A percentile compares a stretch with the other conserved stretches of the same genome.
Evolutionary conservation across 768 basidiomycete species (phyloP).

Genomic region (Lactifluus piperatus): DNA sequence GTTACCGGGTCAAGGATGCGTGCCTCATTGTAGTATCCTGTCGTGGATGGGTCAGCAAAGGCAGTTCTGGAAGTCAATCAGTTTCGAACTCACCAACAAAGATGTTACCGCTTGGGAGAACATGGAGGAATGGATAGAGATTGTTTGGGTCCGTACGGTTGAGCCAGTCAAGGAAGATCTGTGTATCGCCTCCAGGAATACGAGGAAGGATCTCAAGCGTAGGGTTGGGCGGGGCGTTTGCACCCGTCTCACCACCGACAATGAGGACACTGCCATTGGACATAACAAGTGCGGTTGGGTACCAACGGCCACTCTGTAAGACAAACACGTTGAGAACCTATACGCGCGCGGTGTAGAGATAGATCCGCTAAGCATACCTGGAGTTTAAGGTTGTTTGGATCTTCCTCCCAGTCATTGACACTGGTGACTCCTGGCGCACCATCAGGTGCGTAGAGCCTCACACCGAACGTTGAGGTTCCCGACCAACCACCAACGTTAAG

Average conservation of each 20-base stretch:
- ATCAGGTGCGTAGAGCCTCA: slow-evolving; percentile 65
- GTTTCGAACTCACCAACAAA: slow-evolving; percentile 52
- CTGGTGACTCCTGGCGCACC: slow-evolving; percentile 60
- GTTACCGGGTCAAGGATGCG: slow-evolving; percentile 60
- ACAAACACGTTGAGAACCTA: neutral
- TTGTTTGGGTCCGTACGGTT: slow-evolving; percentile 71
- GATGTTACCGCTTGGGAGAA: slow-evolving; percentile 60
- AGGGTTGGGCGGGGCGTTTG: slow-evolving; percentile 56
- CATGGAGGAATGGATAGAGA: slow-evolving; percentile 67
- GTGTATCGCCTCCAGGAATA: slow-evolving; percentile 53
- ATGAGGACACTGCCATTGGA: slow-evolving; percentile 68
- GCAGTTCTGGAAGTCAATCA: neutral
- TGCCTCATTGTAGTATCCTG: slow-evolving; percentile 72
- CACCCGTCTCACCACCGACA: slow-evolving; percentile 67
- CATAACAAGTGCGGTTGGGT: slow-evolving; percentile 60
- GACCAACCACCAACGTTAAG: slow-evolving; percentile 70
- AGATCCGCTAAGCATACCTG: slow-evolving; percentile 37
- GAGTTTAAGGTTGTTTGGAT: slow-evolving; percentile 43
- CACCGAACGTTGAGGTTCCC: slow-evolving; percentile 57
- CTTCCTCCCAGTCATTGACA: slow-evolving; percentile 77
- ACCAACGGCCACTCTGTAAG: slow-evolving; percentile 56
- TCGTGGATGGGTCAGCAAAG: neutral
- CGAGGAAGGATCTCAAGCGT: slow-evolving; percentile 66
- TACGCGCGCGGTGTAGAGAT: neutral
- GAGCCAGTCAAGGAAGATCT: slow-evolving; percentile 55